Evolutionary conservation across 1,139 yeast species (phyloP).

Genomic region (Taiozyma onychis): DNA sequence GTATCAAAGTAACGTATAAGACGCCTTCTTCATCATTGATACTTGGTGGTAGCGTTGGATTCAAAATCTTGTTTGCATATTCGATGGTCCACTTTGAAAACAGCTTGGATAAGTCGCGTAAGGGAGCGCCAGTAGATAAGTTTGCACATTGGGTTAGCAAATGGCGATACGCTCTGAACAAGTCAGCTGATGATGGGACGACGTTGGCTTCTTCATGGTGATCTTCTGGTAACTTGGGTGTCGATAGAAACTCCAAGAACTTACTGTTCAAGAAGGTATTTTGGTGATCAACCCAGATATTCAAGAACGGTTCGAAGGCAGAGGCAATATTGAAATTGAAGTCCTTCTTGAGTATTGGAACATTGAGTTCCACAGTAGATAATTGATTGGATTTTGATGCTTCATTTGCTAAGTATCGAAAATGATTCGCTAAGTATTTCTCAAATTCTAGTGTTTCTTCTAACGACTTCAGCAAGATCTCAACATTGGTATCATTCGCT

Average conservation of each 20-base stretch:
- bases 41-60: constrained; percentile 48
- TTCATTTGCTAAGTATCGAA: constrained; percentile 29
- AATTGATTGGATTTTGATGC: constrained; percentile 2
- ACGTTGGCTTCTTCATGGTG: constrained; percentile 48
- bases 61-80: constrained; percentile 57
- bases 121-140: constrained; percentile 62
- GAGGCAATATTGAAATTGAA: constrained; percentile 42
- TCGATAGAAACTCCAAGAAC: constrained; percentile 53
- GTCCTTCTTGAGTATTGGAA: background rate
- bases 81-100: constrained; percentile 64
- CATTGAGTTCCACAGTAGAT: constrained; percentile 14
- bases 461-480: constrained; percentile 52
- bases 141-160: constrained; percentile 71
- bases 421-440: constrained; percentile 55
- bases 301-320: constrained; percentile 80
- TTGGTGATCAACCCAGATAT: constrained; percentile 86
- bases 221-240: constrained; percentile 32
- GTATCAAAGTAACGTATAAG: constrained; percentile 60
- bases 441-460: constrained; percentile 77
- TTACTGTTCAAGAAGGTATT: constrained; percentile 57
- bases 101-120: constrained; percentile 55
- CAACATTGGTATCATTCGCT: constrained; percentile 41
- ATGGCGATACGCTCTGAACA: constrained; percentile 72
- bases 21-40: constrained; percentile 50
- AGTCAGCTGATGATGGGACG: constrained; percentile 78